Conservation (phyloP, 768 basidiomycete species). For the Gloeostereum incarnatum region DNA sequence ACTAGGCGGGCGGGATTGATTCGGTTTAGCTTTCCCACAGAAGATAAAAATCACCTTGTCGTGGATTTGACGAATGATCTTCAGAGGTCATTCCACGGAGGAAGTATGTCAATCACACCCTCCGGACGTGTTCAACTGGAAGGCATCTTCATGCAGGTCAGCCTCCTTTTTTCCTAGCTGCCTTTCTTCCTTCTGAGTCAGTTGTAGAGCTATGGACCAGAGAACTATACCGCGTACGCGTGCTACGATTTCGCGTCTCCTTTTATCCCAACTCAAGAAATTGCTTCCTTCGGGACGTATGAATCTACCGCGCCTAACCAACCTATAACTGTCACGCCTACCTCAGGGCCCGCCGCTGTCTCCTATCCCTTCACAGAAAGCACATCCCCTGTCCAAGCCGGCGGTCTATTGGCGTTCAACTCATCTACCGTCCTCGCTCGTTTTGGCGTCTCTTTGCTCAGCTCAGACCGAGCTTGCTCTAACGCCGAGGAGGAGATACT, state of each 20-base stretch:
- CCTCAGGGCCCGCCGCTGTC: constrained; percentile 17
- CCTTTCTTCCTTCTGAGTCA: neutral
- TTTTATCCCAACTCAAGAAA: constrained; percentile 11
- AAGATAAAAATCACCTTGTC: constrained; percentile 38
- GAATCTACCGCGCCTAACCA: constrained; percentile 21
- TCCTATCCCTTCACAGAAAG: constrained; percentile 26
- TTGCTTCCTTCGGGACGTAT: constrained; percentile 29
- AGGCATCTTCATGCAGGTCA: constrained; percentile 36
- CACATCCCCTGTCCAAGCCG: constrained; percentile 32
- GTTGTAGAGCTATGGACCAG: constrained; percentile 35
- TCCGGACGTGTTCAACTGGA: constrained; percentile 26
- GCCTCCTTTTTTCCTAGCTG: neutral
- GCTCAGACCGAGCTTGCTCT: constrained; percentile 40
- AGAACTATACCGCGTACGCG: constrained; percentile 38
- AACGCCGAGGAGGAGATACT: constrained; percentile 51
- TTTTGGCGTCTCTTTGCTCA: constrained; percentile 50
- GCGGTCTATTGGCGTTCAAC: constrained; percentile 32
- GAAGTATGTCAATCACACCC: constrained; percentile 22
- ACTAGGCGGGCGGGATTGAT: constrained; percentile 52
- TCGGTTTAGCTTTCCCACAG: constrained; percentile 45
- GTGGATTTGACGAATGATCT: constrained; percentile 35
- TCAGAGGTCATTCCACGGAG: constrained; percentile 38
- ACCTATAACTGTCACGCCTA: constrained; percentile 24
- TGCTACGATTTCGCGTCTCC: constrained; percentile 37
- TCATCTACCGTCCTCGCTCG: constrained; percentile 32